phyloP scores from a whole-genome alignment of 1,284 basidiomycete genomes.

The Cutaneotrichosporon dermatis region DNA sequence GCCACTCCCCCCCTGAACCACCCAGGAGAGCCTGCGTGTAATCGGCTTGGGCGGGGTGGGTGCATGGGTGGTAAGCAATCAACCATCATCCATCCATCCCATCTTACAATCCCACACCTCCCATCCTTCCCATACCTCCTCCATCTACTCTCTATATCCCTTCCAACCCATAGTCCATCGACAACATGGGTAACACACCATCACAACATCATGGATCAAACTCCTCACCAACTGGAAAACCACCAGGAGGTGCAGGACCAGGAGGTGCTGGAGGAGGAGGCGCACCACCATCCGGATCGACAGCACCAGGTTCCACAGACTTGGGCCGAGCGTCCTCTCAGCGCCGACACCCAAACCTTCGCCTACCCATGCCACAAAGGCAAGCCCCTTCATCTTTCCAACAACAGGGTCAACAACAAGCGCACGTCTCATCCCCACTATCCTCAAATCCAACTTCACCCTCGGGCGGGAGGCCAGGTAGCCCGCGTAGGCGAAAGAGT shows the following conservation, averaged over 20 bases:
- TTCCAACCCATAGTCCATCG: too few relatives aligned
- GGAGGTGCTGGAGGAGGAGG: neutral
- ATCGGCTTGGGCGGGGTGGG: too few relatives aligned
- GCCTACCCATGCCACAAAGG: conserved; percentile 41
- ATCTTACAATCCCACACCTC: neutral
- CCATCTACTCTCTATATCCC: neutral
- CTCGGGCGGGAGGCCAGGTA: conserved; percentile 29
- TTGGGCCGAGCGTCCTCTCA: conserved; percentile 17
- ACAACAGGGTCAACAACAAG: conserved; percentile 11
- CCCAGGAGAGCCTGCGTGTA: too few relatives aligned
- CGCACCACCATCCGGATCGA: neutral
- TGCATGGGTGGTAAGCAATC: too few relatives aligned
- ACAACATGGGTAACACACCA: conserved; percentile 44
- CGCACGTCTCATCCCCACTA: conserved; percentile 25
- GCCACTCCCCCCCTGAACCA: too few relatives aligned
- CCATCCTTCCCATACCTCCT: neutral
- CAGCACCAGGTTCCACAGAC: neutral
- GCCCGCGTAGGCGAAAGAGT: conserved; percentile 44
- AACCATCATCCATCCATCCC: too few relatives aligned
- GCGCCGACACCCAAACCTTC: conserved; percentile 33
- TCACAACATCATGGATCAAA: conserved; percentile 37
- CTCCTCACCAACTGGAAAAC: conserved; percentile 8
- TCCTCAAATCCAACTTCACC: conserved; percentile 43
- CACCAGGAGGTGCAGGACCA: too few relatives aligned
- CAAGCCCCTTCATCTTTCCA: neutral